Conservation (phyloP, 345 rosid species). For the Excoecaria agallocha region DNA sequence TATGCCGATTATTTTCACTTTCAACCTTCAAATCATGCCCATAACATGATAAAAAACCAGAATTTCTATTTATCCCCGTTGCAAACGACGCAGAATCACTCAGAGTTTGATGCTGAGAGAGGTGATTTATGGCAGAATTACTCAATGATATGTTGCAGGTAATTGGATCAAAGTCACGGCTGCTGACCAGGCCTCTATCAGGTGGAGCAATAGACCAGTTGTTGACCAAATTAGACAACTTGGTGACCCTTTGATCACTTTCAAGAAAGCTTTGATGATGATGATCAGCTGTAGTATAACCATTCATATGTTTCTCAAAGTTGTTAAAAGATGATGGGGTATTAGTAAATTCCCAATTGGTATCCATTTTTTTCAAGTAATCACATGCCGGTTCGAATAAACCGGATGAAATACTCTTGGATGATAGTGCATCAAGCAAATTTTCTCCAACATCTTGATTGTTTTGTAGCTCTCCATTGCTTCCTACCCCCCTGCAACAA, state of each 20-base stretch:
- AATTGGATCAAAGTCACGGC: conserved; percentile 25
- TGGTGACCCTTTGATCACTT: conserved; percentile 39
- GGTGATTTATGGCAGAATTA: conserved; percentile 16
- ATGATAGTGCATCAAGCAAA: conserved; percentile 46
- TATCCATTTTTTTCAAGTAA: conserved; percentile 46
- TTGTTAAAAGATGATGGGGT: conserved; percentile 30
- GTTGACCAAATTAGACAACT: conserved; percentile 49
- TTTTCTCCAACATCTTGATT: conserved; percentile 51
- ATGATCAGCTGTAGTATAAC: conserved; percentile 2
- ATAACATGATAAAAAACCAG: conserved; percentile 25
- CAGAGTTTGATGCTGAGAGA: conserved; percentile 23
- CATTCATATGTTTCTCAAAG: conserved; percentile 34
- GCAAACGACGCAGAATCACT: conserved; percentile 10
- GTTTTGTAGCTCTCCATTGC: conserved; percentile 40
- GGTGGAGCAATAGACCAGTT: conserved; percentile 80
- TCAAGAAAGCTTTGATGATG: conserved; percentile 19
- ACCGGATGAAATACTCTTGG: conserved; percentile 41
- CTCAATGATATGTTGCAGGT: conserved; percentile 41
- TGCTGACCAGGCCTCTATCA: conserved; percentile 37
- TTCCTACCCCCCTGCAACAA: conserved; percentile 40
- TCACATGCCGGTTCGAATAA: conserved; percentile 46
- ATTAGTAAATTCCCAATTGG: conserved; percentile 41
- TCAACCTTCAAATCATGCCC: conserved; percentile 35
- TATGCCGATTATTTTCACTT: conserved; percentile 13
- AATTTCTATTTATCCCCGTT: conserved; percentile 14